Evolutionary conservation across 164 flowering plant species (phyloP), one percentile per base, ranked within the genome.

Genomic region (Annona squamosa): DNA sequence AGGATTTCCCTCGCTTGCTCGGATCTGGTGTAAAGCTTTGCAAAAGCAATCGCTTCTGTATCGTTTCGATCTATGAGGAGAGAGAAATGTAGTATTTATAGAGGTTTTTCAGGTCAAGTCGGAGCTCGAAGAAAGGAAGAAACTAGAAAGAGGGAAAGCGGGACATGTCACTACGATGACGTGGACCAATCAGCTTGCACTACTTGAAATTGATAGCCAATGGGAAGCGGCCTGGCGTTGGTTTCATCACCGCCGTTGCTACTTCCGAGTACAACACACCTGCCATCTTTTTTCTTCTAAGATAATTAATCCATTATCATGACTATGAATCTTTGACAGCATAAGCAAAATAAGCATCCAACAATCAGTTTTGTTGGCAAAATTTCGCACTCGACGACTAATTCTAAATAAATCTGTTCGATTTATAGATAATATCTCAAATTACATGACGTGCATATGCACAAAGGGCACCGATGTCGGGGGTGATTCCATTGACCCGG

Each of bases 141-240:
- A 26, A 26, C 37, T 26, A 26, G 37, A 26, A 26, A 26, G 37
- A 26, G 37, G 37, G 37, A 26, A 3, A 19, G 4, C 3, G 12
- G 47, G 45, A 62, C 67, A 59, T 62, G 73, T 71, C 73, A 71
- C n/a, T 46, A 17, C 1, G 52, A 61, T 59, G 73, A 71, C 73
- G 66, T 71, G 73, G 73, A 62, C 73, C 73, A 71, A 71, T 71
- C 5, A 41, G 67, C 61, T 45, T 13, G 5, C 48, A 71, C 48
- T 6, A 10, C 17, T 2, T 2, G 17, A 6, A 16, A 5, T 1
- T 3, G 17, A 1, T 52, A 52, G 42, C 73, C 73, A 71, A 71
- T 71, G 65, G 52, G 73, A 62, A 26, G 3, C 7, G 73, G 13
- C 4, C 26, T 43, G 9, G 13, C 7, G 73, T 17, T 59, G 65